These are phyloP conservation scores for Sporisorium iseilematis-ciliati DNA, from an alignment of 1,284 basidiomycete genomes.

Conservation along the genomic window DNA sequence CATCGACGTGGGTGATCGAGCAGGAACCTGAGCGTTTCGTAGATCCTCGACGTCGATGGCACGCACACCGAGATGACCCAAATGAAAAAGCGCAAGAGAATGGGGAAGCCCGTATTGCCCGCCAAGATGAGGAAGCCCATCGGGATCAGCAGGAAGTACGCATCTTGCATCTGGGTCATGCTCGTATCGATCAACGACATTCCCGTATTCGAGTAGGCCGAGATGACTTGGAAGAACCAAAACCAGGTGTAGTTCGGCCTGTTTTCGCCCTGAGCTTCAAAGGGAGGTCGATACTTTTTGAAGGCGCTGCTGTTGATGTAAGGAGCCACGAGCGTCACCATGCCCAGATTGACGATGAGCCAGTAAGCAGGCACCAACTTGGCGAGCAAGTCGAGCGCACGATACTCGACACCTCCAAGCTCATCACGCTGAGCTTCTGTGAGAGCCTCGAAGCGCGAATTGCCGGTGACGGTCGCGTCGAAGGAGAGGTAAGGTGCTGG, in stretches of 20 bases:
- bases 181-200: constrained; percentile 87
- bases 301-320: constrained; percentile 59
- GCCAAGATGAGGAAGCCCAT: constrained; percentile 80
- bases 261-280: constrained; percentile 58
- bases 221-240: constrained; percentile 85
- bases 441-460: constrained; percentile 85
- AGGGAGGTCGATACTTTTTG: constrained; percentile 52
- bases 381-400: constrained; percentile 82
- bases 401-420: constrained; percentile 92
- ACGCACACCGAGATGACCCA: constrained; percentile 81
- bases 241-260: constrained; percentile 76
- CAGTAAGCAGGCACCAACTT: constrained; percentile 63
- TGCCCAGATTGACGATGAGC: constrained; percentile 41
- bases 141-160: constrained; percentile 82
- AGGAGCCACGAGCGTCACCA: constrained; percentile 61
- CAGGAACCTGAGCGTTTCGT: constrained; percentile 89
- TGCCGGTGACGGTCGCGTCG: constrained; percentile 74
- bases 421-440: constrained; percentile 88
- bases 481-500: constrained; percentile 86
- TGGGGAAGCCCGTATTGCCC: constrained; percentile 83
- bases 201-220: constrained; percentile 90
- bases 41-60: constrained; percentile 75
- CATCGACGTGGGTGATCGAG: constrained; percentile 94
- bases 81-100: constrained; percentile 69
- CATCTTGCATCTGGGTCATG: constrained; percentile 86